Percentiles rank a stretch among this genome's conserved stretches.
Conservation (phyloP, 306 rosid species). For the Rubus idaeus region DNA sequence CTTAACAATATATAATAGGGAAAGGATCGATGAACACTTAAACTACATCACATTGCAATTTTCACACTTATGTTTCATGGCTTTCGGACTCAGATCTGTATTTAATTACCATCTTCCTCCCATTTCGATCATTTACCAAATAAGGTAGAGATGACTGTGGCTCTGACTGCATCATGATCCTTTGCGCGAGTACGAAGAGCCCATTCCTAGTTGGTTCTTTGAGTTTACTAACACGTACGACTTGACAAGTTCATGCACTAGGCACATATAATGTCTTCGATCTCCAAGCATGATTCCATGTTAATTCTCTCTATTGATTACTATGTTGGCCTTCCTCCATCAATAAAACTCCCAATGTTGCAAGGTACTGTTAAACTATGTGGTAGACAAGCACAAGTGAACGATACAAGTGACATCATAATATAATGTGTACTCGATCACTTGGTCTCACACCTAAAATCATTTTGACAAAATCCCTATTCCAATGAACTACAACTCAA, state of each 20-base stretch:
- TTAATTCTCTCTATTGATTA: no score
- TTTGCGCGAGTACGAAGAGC: no score
- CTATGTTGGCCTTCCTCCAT: no score
- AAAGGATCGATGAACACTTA: no score
- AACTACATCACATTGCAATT: no score
- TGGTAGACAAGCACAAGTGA: slow-evolving; percentile 8
- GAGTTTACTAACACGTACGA: no score
- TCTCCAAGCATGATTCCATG: slow-evolving; percentile 40
- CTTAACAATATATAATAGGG: no score
- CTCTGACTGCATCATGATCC: slow-evolving; percentile 44
- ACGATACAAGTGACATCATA: slow-evolving; percentile 32
- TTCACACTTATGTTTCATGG: slow-evolving; percentile 37
- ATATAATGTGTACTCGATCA: slow-evolving; percentile 58
- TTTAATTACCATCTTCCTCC: slow-evolving; percentile 77
- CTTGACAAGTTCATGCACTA: slow-evolving; percentile 45
- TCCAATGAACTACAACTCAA: slow-evolving; percentile 76
- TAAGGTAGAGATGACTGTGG: slow-evolving; percentile 55
- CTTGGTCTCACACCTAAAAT: slow-evolving; percentile 52
- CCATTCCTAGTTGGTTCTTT: no score
- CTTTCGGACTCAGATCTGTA: slow-evolving; percentile 51
- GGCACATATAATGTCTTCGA: slow-evolving; percentile 45
- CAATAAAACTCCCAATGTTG: no score
- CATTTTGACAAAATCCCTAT: slow-evolving; percentile 51
- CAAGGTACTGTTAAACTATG: slow-evolving; percentile 55
- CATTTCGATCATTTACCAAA: slow-evolving; percentile 42